Base-by-base conservation (phyloP, 2,329 filamentous ascomycete species). In the Biscogniauxia marginata region DNA sequence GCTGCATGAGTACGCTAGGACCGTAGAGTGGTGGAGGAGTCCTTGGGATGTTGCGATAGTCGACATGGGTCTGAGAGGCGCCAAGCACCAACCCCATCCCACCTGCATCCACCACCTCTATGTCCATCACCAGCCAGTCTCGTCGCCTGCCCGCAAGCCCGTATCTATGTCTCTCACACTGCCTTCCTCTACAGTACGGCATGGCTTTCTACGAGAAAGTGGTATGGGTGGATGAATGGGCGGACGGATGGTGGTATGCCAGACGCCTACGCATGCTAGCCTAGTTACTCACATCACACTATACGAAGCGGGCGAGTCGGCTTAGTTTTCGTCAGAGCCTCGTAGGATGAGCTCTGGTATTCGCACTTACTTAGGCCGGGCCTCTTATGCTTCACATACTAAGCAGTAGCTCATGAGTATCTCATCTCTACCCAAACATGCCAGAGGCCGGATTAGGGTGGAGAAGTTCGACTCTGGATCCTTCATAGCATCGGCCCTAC, bases 41-140 rank as follows among this genome's bases (percentile, higher is more conserved):
- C 53, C 53, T 60, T 59, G 58, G 61, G 59, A 61, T 52, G 57
- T 61, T 54, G 62, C 58, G 63, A 65, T 61, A 59, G 46, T 53
- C 55, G 58, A 63, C 65, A 61, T 63, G 66, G 64, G 58, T 62
- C 53, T 43, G 46, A 67, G 58, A 67, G 66, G 65, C 51, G 66
- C 66, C 66, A 69, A 69, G 65, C 53, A 20, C 25, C 48, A 60
- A 60, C 61, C 66, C 65, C 65, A 65, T 66, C 61, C 56, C 55
- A 34, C 58, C 57, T 64, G 60, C 61, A 62, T 60, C 61, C 61
- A 57, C 63, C 56, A 13, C 19, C n/a, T 7, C 16, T 46, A 57
- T 58, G 22, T 48, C 45, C 52, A 45, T 59, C 59, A 60, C 55
- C 59, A 52, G 43, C 59, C 53, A 46, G 51, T 25, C 46, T 50